phyloP scores from a whole-genome alignment of 345 rosid species.

The Gossypium longicalyx region DNA sequence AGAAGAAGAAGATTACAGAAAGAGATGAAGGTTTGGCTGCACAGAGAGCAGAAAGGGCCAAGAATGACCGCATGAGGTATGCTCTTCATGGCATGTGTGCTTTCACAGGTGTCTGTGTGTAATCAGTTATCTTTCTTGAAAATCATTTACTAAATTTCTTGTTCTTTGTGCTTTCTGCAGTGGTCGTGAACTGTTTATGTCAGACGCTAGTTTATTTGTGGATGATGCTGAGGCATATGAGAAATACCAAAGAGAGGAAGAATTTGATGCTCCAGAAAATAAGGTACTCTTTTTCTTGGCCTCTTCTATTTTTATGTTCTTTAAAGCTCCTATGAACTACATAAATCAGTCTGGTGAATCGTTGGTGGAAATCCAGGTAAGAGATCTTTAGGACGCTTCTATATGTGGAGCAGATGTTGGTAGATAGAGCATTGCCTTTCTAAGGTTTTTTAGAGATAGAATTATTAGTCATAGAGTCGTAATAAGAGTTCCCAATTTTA shows the following conservation, averaged over 20 bases:
- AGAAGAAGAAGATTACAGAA: conserved; percentile 53
- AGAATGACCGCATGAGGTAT: conserved; percentile 67
- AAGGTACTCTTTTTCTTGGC: conserved; percentile 29
- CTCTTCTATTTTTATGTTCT: neutral
- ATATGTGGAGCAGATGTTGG: neutral
- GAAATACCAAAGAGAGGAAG: conserved; percentile 50
- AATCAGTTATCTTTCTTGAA: neutral
- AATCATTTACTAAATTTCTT: conserved; percentile 14
- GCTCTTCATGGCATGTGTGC: neutral
- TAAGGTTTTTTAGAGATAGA: neutral
- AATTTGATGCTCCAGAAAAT: conserved; percentile 25
- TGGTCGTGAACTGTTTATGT: conserved; percentile 57
- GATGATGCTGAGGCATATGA: conserved; percentile 62
- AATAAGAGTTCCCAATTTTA: neutral
- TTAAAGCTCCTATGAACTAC: neutral
- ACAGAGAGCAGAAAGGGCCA: conserved; percentile 52
- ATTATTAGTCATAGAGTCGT: neutral
- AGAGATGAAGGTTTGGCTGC: conserved; percentile 55
- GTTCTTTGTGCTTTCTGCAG: conserved; percentile 30
- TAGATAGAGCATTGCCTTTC: neutral
- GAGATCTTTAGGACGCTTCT: neutral
- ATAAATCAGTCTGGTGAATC: neutral
- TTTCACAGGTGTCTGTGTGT: neutral
- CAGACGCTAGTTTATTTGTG: conserved; percentile 54
- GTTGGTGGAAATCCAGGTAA: neutral